Evolutionary conservation across 2,329 filamentous ascomycete species (phyloP), one percentile per base, ranked within the genome.

Genomic region (Sphaceloma murrayae): DNA sequence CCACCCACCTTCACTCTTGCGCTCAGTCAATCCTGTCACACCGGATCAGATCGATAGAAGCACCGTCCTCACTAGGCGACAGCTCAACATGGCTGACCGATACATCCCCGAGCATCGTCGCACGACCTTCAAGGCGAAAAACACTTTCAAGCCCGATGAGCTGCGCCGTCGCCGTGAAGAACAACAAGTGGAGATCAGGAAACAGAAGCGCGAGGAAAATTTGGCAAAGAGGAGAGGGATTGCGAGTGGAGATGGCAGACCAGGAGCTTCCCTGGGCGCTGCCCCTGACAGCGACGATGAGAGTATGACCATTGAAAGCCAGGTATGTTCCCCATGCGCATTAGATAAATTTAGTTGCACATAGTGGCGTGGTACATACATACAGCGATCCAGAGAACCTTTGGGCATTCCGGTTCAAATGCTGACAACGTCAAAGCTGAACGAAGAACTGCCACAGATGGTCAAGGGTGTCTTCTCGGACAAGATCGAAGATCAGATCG

Each of bases 51-150:
- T n/a, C n/a, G n/a, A n/a, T n/a, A n/a, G 36, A 8, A 9, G 3
- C 24, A 30, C 3, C 9, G 3, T 11, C 3, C n/a, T 16, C 13
- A 29, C 9, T 22, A 30, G 30, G 36, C 24, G 36, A 40, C 36
- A 16, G 17, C 22, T 40, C 36, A 80, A 58, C 70, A 98, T 98
- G 91, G 84, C 91, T 67, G 91, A 98, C 67, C 85, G 91, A 62
- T 98, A 95, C 74, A 98, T 98, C 62, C 91, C 91, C 66, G 91
- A 98, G 74, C 91, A 98, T 75, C 87, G 91, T 67, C 88, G 91
- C 64, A 95, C 86, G 54, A 88, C 94, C 73, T 98, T 94, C 81
- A 98, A 98, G 82, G 91, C 91, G 46, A 95, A 95, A 78, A 89
- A 85, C 69, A 86, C 86, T 61, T 96, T 98, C 77, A 95, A 95